A percentile compares a stretch with the other conserved stretches of the same genome.
phyloP scores from a whole-genome alignment of 2,329 filamentous ascomycete genomes.

The Huntiella bhutanensis region DNA sequence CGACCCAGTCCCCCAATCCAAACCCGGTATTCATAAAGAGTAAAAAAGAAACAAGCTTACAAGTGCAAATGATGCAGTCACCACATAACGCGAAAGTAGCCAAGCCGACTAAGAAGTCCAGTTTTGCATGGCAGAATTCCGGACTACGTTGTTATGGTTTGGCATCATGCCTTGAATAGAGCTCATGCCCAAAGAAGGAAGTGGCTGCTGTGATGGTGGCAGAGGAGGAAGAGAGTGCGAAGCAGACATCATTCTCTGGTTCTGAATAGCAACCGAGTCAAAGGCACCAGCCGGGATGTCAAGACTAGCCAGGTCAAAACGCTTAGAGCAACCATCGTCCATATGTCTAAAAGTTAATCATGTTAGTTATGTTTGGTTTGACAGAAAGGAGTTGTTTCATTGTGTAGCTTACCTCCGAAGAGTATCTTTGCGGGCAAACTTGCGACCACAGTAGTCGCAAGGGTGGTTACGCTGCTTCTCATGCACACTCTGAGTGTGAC shows the following conservation, averaged over 20 bases:
- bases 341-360: constrained; percentile 36
- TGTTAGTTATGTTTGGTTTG: not conserved
- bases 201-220: constrained; percentile 1
- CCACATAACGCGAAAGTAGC: not conserved
- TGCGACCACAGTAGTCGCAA: constrained; percentile 51
- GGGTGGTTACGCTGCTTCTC: constrained; percentile 50
- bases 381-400: not conserved
- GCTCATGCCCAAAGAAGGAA: constrained; percentile 5
- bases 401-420: constrained; percentile 44
- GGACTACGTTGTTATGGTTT: not conserved
- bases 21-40: not conserved
- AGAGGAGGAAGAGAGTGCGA: constrained; percentile 1
- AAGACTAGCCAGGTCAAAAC: constrained; percentile 38
- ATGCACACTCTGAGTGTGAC: constrained; percentile 49
- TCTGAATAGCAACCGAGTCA: constrained; percentile 11
- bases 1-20: not conserved
- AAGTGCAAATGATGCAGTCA: constrained; percentile 1
- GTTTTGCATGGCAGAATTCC: not conserved
- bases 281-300: constrained; percentile 23
- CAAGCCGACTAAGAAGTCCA: constrained; percentile 1
- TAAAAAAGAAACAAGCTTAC: not conserved
- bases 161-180: constrained; percentile 3
- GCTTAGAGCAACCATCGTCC: constrained; percentile 55
- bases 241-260: constrained; percentile 5
- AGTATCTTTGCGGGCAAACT: constrained; percentile 67